phyloP scores from a whole-genome alignment of 2,329 filamentous ascomycete genomes.

The Stachybotrys echinatus region DNA sequence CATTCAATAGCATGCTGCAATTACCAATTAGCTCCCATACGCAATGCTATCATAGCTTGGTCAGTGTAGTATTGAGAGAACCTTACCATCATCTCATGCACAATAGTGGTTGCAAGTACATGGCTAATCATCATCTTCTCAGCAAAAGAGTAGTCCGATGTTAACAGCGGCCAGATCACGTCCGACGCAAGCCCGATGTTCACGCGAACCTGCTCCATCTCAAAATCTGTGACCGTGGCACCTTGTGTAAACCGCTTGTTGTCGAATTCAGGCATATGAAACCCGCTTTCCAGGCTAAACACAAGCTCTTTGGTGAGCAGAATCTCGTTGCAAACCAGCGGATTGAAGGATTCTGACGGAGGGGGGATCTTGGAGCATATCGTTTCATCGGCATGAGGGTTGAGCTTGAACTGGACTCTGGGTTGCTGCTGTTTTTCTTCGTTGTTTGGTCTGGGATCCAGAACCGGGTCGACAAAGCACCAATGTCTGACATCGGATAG shows the following conservation, averaged over 20 bases:
- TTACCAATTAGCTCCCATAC: neutral
- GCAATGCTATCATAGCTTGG: neutral
- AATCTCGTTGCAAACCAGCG: neutral
- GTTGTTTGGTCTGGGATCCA: neutral
- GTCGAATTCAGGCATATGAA: neutral
- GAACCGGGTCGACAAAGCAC: constrained; percentile 6
- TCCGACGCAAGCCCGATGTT: constrained; percentile 10
- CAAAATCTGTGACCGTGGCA: neutral
- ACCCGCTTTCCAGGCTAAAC: neutral
- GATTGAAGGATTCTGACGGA: neutral
- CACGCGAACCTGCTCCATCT: neutral
- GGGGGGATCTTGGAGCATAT: neutral
- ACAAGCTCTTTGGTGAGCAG: neutral
- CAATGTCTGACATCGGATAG: constrained; percentile 19
- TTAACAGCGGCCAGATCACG: constrained; percentile 17
- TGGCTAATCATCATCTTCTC: constrained; percentile 18
- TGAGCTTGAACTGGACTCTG: constrained; percentile 7
- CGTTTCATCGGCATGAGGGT: constrained; percentile 2
- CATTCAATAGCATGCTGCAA: constrained; percentile 12
- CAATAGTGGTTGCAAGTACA: constrained; percentile 13
- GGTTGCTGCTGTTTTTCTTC: neutral
- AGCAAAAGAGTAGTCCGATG: constrained; percentile 12
- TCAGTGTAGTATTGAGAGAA: no score
- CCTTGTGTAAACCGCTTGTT: neutral
- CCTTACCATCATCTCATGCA: constrained; percentile 23